phyloP scores from a whole-genome alignment of 2,329 filamentous ascomycete species.

The Elsinoe australis region DNA sequence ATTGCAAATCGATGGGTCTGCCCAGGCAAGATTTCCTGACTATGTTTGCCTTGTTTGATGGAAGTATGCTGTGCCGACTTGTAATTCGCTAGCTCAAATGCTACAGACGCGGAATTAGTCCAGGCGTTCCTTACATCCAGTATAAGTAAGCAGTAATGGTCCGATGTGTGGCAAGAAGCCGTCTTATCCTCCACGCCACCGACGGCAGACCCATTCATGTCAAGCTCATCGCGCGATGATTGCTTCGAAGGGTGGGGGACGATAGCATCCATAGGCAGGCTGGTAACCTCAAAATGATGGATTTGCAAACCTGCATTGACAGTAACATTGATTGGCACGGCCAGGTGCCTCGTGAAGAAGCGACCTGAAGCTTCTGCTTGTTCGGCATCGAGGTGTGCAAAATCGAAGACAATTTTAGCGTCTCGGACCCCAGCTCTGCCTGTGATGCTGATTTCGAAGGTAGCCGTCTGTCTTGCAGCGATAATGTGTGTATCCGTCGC shows the following conservation, averaged over 20 bases:
- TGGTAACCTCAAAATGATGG: slow-evolving; percentile 67
- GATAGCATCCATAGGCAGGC: slow-evolving; percentile 61
- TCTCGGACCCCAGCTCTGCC: slow-evolving; percentile 66
- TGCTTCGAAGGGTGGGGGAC: no score
- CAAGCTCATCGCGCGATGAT: no score
- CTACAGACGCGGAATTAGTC: slow-evolving; percentile 68
- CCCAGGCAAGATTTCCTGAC: slow-evolving; percentile 43
- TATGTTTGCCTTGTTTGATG: slow-evolving; percentile 15
- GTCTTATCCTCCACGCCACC: neutral
- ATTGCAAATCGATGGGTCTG: slow-evolving; percentile 66
- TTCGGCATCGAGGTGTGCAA: slow-evolving; percentile 62
- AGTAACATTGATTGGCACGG: slow-evolving; percentile 73
- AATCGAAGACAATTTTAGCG: slow-evolving; percentile 19
- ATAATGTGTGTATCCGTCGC: slow-evolving; percentile 48
- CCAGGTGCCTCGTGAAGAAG: slow-evolving; percentile 79
- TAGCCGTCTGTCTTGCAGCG: slow-evolving; percentile 25
- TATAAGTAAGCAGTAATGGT: slow-evolving; percentile 68
- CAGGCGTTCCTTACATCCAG: slow-evolving; percentile 85
- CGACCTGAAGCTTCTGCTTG: slow-evolving; percentile 59
- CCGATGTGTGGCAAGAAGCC: slow-evolving; percentile 31
- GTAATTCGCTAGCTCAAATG: slow-evolving; percentile 40
- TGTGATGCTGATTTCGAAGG: slow-evolving; percentile 51
- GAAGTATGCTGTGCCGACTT: neutral
- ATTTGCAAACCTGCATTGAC: slow-evolving; percentile 88
- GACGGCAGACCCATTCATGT: neutral